Evolutionary conservation across 106 monocot genomes (phyloP).

Genomic region (Dendrobium catenatum): DNA sequence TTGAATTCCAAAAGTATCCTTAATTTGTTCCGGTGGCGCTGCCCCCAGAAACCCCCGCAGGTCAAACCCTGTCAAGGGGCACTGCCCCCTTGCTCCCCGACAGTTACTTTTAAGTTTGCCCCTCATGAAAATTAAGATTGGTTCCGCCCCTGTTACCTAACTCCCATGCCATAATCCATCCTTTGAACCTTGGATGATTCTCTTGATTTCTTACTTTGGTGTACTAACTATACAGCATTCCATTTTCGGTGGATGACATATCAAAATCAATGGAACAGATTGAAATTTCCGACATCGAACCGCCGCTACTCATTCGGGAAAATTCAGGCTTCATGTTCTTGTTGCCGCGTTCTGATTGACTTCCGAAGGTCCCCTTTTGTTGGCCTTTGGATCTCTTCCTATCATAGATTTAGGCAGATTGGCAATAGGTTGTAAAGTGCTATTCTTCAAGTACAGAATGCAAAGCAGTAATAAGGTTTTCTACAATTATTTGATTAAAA

Average conservation of each 20-base stretch:
- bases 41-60: too few relatives aligned
- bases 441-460: not conserved
- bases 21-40: too few relatives aligned
- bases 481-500: not conserved
- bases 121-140: too few relatives aligned
- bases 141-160: too few relatives aligned
- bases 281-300: constrained; percentile 86
- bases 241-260: constrained; percentile 96
- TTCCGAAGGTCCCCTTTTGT: not conserved
- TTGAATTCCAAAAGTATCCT: too few relatives aligned
- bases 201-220: not conserved
- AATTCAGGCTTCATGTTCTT: constrained; percentile 90
- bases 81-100: too few relatives aligned
- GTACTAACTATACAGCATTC: constrained; percentile 58
- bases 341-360: constrained; percentile 57
- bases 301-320: constrained; percentile 81
- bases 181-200: not conserved
- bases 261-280: constrained; percentile 97
- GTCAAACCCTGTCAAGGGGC: too few relatives aligned
- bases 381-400: not conserved
- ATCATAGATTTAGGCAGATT: not conserved
- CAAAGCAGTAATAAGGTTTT: not conserved
- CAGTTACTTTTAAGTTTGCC: too few relatives aligned
- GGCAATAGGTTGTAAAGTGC: not conserved
- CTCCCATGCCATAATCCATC: not conserved